phyloP scores from a whole-genome alignment of 2,329 filamentous ascomycete genomes.

The Alternaria atra region DNA sequence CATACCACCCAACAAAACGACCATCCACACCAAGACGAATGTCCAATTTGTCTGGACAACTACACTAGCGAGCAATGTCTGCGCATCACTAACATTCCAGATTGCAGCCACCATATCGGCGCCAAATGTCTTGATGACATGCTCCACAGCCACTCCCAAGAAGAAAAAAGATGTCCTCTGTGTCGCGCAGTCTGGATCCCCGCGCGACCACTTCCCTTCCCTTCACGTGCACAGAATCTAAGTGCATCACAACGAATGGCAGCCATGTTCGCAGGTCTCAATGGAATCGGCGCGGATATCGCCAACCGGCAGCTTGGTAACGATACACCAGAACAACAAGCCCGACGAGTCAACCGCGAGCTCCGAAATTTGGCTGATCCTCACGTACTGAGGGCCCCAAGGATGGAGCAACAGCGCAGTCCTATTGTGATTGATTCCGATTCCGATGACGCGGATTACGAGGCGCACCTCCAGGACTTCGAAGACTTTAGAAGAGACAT shows the following conservation, averaged over 20 bases:
- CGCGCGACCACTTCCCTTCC: not conserved
- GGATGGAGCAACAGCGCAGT: not conserved
- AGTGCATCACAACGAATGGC: not conserved
- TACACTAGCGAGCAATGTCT: constrained; percentile 20
- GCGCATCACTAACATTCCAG: constrained; percentile 20
- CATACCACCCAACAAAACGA: constrained; percentile 4
- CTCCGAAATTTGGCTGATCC: too few relatives aligned
- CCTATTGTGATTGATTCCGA: constrained; percentile 13
- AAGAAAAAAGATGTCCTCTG: constrained; percentile 32
- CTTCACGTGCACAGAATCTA: not conserved
- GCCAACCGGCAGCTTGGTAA: not conserved
- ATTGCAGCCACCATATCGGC: constrained; percentile 30
- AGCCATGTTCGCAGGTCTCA: not conserved
- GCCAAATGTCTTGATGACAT: constrained; percentile 20
- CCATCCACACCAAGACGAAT: constrained; percentile 15
- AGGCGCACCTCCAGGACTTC: constrained; percentile 13
- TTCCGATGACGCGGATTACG: constrained; percentile 12
- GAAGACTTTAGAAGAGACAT: constrained; percentile 16
- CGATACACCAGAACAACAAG: not conserved
- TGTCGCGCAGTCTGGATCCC: constrained; percentile 35
- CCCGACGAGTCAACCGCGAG: not conserved
- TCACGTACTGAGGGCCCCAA: not conserved
- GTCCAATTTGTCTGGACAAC: constrained; percentile 32
- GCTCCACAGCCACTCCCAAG: constrained; percentile 9
- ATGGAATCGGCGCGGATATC: not conserved